A percentile compares a stretch with the other conserved stretches of the same genome.
These are phyloP conservation scores for Phanerochaete carnosa DNA, from an alignment of 768 basidiomycete species.

Conservation along the genomic window DNA sequence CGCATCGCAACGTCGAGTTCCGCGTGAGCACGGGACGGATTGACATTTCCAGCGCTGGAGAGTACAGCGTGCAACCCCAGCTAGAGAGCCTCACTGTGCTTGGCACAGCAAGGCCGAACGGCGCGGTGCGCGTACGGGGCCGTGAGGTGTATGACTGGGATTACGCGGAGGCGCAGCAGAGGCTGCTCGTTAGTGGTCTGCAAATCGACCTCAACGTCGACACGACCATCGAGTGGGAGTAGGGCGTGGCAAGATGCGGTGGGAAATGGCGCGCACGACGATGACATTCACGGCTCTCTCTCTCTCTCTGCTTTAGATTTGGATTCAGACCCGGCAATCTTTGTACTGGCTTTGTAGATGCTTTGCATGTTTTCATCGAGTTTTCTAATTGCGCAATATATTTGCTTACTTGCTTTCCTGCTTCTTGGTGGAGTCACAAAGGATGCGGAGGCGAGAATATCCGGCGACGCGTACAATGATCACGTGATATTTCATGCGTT, in stretches of 20 bases:
- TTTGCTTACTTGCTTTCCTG: no score
- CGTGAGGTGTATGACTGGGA: constrained; percentile 28
- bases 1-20: constrained; percentile 47
- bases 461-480: no score
- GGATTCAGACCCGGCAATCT: no score
- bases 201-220: constrained; percentile 41
- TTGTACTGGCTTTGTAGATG: not conserved
- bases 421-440: no score
- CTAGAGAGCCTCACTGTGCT: constrained; percentile 57
- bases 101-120: constrained; percentile 40
- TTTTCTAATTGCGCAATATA: not conserved
- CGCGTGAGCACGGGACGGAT: constrained; percentile 33
- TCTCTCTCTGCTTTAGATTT: no score
- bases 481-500: no score
- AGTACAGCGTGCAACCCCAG: constrained; percentile 42
- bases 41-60: constrained; percentile 33
- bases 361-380: not conserved
- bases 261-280: no score
- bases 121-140: constrained; percentile 37
- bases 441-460: no score
- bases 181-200: constrained; percentile 37
- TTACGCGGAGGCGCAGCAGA: constrained; percentile 36
- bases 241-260: no score
- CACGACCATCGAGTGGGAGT: constrained; percentile 32
- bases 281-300: not conserved